These are phyloP conservation scores for Quercus robur DNA, from an alignment of 306 rosid species.

Conservation along the genomic window DNA sequence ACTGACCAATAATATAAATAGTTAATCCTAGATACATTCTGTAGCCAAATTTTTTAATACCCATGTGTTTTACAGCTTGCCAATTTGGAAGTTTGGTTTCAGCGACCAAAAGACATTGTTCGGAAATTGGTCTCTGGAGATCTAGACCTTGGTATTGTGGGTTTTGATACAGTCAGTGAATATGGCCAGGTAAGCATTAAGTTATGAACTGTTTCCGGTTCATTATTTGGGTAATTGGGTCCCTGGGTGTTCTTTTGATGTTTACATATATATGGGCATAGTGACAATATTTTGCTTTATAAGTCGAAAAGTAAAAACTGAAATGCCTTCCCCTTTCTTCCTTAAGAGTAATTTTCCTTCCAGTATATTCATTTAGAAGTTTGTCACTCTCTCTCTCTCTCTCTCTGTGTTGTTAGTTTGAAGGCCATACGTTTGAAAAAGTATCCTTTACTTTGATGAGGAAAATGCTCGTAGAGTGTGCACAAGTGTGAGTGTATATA, in stretches of 20 bases:
- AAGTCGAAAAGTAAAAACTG: not conserved
- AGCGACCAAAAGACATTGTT: constrained; percentile 11
- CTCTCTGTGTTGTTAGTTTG: not conserved
- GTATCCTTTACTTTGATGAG: not conserved
- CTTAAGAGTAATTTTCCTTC: not conserved
- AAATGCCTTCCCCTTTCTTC: not conserved
- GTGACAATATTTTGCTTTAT: not conserved
- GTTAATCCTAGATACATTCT: no score
- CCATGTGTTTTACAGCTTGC: no score
- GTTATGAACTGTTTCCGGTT: no score
- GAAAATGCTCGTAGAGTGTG: not conserved
- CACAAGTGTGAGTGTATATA: not conserved
- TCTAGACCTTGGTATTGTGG: constrained; percentile 91
- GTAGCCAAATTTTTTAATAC: no score
- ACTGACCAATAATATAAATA: no score
- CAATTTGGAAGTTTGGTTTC: no score
- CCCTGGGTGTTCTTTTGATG: no score
- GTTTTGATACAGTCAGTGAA: constrained; percentile 74
- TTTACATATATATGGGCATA: no score
- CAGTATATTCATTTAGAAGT: not conserved
- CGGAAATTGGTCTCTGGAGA: constrained; percentile 82
- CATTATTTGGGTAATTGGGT: no score
- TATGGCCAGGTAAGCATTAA: no score
- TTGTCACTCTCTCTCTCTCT: no score
- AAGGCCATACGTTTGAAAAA: not conserved